phyloP scores from a whole-genome alignment of 192 early-diverging fungal species.

The Obelidium mucronatum region DNA sequence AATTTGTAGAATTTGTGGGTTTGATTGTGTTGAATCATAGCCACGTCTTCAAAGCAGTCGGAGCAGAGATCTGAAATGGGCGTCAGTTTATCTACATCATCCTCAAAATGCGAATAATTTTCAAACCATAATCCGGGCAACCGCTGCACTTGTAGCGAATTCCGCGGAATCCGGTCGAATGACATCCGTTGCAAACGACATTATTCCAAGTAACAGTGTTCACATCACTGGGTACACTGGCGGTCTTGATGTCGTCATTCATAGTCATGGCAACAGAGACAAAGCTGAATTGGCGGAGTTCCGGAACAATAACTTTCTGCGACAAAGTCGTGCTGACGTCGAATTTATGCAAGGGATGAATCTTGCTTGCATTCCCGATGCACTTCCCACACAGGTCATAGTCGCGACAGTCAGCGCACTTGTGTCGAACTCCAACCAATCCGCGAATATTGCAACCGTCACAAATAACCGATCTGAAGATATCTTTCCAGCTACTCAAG shows the following conservation, averaged over 20 bases:
- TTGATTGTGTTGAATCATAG: neutral
- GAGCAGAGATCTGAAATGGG: slow-evolving; percentile 23
- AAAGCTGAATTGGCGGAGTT: too few relatives aligned
- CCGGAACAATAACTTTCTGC: too few relatives aligned
- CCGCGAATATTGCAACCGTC: slow-evolving; percentile 23
- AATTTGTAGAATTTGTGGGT: slow-evolving; percentile 21
- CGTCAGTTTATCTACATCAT: neutral
- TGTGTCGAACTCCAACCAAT: slow-evolving; percentile 21
- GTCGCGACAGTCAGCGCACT: slow-evolving; percentile 15
- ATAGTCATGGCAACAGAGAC: too few relatives aligned
- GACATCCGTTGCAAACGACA: slow-evolving; percentile 33
- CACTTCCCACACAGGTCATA: slow-evolving; percentile 24
- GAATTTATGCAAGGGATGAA: too few relatives aligned
- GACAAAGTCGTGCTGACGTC: too few relatives aligned
- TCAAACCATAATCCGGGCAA: slow-evolving; percentile 30
- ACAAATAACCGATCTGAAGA: neutral
- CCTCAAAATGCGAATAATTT: neutral
- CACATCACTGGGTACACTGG: neutral
- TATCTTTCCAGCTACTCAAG: neutral
- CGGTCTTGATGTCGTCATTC: too few relatives aligned
- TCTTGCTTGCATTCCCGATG: neutral
- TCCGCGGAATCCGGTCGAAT: slow-evolving; percentile 6
- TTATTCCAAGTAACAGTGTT: slow-evolving; percentile 14
- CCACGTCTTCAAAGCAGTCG: slow-evolving; percentile 8
- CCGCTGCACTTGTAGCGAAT: slow-evolving; percentile 28